Evolutionary conservation across 2,329 filamentous ascomycete genomes (phyloP).

Genomic region (Exserohilum rostratum): DNA sequence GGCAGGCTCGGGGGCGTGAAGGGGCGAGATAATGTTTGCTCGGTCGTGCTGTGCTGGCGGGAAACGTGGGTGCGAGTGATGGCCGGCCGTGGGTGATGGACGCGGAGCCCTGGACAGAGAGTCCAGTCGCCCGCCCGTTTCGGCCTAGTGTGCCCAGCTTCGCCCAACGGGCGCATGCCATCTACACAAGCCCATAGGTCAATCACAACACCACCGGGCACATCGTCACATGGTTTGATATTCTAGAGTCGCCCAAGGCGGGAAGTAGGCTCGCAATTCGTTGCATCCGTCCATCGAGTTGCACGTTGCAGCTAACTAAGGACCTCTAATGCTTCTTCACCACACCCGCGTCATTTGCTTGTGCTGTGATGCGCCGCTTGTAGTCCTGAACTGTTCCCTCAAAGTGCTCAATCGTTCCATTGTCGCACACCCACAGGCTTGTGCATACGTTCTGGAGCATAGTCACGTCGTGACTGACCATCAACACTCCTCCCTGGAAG

Average conservation of each 20-base stretch:
- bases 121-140: slow-evolving; percentile 17
- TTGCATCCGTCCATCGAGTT: not conserved
- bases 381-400: slow-evolving; percentile 93
- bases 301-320: not conserved
- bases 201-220: slow-evolving; percentile 10
- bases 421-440: slow-evolving; percentile 94
- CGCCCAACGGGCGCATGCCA: not conserved
- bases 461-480: slow-evolving; percentile 99
- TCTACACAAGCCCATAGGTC: not conserved
- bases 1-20: slow-evolving; percentile 17
- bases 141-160: slow-evolving; percentile 29
- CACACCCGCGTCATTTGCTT: slow-evolving; percentile 87
- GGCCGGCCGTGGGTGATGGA: slow-evolving; percentile 18
- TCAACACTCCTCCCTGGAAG: slow-evolving; percentile 94
- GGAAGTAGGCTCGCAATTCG: not conserved
- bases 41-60: slow-evolving; percentile 13
- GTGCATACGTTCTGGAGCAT: slow-evolving; percentile 97
- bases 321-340: slow-evolving; percentile 62
- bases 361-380: slow-evolving; percentile 92
- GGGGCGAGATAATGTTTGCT: slow-evolving; percentile 17
- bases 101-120: slow-evolving; percentile 19
- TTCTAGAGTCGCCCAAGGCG: not conserved
- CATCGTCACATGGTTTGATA: not conserved
- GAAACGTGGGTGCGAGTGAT: slow-evolving; percentile 19
- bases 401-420: slow-evolving; percentile 94